Evolutionary conservation across 345 rosid species (phyloP).

Genomic region (Nephelium lappaceum): DNA sequence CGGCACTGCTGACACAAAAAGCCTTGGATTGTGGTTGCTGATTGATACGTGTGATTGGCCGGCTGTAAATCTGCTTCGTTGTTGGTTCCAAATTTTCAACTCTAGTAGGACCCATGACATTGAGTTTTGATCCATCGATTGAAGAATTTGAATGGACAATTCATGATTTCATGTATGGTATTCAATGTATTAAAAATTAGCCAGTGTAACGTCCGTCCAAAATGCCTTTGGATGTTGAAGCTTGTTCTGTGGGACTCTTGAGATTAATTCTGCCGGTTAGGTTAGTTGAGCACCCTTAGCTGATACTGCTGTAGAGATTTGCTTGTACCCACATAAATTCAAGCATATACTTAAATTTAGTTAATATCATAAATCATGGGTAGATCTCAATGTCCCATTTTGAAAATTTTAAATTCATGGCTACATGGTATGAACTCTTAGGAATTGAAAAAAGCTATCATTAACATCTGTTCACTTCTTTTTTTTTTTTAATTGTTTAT

Average conservation of each 20-base stretch:
- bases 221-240: background rate
- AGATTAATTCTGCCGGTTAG: background rate
- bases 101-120: background rate
- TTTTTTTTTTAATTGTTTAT: too few species aligned
- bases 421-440: too few species aligned
- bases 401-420: too few species aligned
- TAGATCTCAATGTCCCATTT: too few species aligned
- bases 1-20: background rate
- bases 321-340: too few species aligned
- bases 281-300: background rate
- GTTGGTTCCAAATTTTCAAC: background rate
- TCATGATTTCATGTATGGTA: background rate
- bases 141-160: background rate
- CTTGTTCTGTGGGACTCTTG: background rate
- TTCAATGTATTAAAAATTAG: background rate
- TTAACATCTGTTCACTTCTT: too few species aligned
- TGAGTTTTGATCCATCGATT: background rate
- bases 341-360: too few species aligned
- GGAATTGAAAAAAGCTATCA: too few species aligned
- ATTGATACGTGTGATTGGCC: background rate
- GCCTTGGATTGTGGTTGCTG: slow-evolving; percentile 3
- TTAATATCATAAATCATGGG: too few species aligned
- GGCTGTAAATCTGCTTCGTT: background rate
- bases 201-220: background rate
- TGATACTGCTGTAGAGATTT: background rate